These are phyloP conservation scores for Camelina sativa DNA, from an alignment of 345 rosid genomes.

Conservation along the genomic window DNA sequence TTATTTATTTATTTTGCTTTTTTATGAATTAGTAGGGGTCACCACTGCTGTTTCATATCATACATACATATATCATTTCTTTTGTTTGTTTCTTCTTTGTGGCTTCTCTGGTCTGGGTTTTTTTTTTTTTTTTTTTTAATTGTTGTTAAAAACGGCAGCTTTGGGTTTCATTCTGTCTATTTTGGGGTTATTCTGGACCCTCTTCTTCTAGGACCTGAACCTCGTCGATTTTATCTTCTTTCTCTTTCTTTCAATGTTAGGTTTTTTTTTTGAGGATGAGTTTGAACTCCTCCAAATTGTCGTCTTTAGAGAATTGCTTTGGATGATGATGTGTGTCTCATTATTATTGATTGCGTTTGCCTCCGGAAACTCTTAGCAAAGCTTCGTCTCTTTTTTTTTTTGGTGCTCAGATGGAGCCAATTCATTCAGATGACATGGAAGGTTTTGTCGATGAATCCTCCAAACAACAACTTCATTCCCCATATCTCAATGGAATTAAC, in stretches of 20 bases:
- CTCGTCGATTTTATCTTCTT: background rate
- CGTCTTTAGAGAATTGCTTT: background rate
- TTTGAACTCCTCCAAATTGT: background rate
- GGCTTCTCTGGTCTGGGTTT: too few species aligned
- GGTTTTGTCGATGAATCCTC: conserved; percentile 43
- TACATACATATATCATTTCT: too few species aligned
- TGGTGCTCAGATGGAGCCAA: conserved; percentile 47
- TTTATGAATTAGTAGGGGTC: too few species aligned
- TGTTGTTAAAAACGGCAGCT: too few species aligned
- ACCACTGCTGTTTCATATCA: too few species aligned
- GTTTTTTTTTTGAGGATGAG: background rate
- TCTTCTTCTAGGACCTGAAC: background rate
- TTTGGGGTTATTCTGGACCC: background rate
- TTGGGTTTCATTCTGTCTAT: too few species aligned
- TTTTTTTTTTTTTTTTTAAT: too few species aligned
- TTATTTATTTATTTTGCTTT: too few species aligned
- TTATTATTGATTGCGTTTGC: background rate
- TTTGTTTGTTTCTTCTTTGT: too few species aligned
- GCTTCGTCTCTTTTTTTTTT: background rate
- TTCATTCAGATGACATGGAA: conserved; percentile 47
- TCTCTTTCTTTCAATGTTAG: conserved; percentile 22
- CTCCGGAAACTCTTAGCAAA: background rate
- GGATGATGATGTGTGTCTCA: background rate
- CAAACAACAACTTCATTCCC: conserved; percentile 43
- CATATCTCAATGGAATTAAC: conserved; percentile 42